phyloP scores from a whole-genome alignment of 176 grass and related monocot species.

The Raddia guianensis region DNA sequence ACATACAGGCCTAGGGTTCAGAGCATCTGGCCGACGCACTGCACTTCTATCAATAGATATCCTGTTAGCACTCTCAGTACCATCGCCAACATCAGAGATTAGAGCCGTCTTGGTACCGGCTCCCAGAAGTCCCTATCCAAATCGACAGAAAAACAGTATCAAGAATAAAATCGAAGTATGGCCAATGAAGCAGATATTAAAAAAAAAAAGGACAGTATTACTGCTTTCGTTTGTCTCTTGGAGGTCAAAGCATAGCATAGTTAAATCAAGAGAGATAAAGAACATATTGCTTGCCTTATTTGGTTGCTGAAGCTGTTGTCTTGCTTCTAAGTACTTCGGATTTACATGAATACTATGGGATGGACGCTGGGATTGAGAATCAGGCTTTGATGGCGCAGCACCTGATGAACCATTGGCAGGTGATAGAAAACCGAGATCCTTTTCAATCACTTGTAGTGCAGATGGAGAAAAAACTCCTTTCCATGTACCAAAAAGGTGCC shows the following conservation, averaged over 20 bases:
- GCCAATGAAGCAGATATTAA: neutral
- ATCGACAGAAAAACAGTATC: conserved; percentile 39
- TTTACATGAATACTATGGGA: conserved; percentile 95
- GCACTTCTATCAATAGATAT: conserved; percentile 42
- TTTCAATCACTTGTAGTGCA: conserved; percentile 84
- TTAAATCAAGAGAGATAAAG: conserved; percentile 8
- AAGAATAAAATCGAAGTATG: conserved; percentile 15
- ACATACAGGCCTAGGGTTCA: conserved; percentile 62
- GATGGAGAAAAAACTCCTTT: conserved; percentile 84
- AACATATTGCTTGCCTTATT: conserved; percentile 50
- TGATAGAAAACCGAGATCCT: conserved; percentile 83
- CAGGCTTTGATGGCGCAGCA: conserved; percentile 52
- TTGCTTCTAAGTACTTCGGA: conserved; percentile 96
- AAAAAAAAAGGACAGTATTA: neutral
- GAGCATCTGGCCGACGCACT: conserved; percentile 45
- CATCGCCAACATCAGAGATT: conserved; percentile 44
- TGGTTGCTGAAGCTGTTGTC: conserved; percentile 70
- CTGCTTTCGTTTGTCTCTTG: neutral
- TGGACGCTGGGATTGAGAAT: conserved; percentile 66
- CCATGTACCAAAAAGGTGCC: conserved; percentile 99
- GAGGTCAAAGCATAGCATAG: neutral
- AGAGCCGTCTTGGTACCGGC: conserved; percentile 42
- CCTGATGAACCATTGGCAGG: conserved; percentile 64
- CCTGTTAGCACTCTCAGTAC: conserved; percentile 51
- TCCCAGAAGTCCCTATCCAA: conserved; percentile 54